Evolutionary conservation across 2,329 filamentous ascomycete genomes (phyloP).

Genomic region (Tolypocladium album): DNA sequence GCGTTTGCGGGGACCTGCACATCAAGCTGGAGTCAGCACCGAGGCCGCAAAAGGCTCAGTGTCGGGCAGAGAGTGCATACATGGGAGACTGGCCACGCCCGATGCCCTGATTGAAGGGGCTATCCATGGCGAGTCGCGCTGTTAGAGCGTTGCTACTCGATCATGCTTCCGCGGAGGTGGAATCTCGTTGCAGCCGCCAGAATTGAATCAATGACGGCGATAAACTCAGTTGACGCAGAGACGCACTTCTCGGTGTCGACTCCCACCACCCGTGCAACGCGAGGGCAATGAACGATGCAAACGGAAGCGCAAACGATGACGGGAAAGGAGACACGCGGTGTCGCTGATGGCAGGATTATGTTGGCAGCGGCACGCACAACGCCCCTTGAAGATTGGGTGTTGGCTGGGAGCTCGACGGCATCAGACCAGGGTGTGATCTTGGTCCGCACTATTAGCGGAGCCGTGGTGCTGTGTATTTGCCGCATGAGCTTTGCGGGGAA

Average conservation of each 20-base stretch:
- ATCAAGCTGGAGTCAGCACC: slow-evolving; percentile 5
- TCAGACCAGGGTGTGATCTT: neutral
- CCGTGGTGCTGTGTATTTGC: neutral
- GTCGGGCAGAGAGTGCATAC: slow-evolving; percentile 9
- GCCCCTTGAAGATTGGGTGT: neutral
- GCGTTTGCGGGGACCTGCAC: slow-evolving; percentile 18
- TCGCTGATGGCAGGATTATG: neutral
- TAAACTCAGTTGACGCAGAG: neutral
- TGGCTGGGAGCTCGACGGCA: neutral
- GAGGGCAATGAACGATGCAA: neutral
- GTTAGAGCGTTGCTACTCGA: neutral
- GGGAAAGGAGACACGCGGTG: neutral
- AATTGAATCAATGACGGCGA: neutral
- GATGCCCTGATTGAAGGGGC: slow-evolving; percentile 16
- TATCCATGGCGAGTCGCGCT: slow-evolving; percentile 14
- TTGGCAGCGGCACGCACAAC: neutral
- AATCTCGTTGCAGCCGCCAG: neutral
- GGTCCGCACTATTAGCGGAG: neutral
- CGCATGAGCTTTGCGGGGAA: neutral
- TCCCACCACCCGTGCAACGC: neutral
- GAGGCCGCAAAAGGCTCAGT: neutral
- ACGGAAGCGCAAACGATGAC: neutral
- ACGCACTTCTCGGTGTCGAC: neutral
- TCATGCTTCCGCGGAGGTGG: slow-evolving; percentile 1
- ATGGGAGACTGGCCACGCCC: slow-evolving; percentile 15